Conservation (phyloP, 2,329 filamentous ascomycete species). For the Alternaria sp. region DNA sequence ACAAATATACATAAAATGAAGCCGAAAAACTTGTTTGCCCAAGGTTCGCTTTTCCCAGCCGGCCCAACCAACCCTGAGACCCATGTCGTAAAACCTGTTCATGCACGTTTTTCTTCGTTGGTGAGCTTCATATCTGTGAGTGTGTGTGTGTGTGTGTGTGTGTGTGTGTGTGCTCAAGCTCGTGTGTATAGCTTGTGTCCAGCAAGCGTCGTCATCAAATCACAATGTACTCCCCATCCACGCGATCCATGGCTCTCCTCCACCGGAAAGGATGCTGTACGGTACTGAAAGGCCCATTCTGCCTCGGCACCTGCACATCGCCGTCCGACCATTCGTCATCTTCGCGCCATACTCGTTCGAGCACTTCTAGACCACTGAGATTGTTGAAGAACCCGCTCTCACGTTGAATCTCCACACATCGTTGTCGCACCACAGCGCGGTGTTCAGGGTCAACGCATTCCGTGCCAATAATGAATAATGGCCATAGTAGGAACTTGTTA, state of each 20-base stretch:
- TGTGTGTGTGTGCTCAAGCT: neutral
- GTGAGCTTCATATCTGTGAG: constrained; percentile 12
- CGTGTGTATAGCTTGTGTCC: constrained; percentile 22
- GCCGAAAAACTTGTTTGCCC: constrained; percentile 5
- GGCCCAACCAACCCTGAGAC: constrained; percentile 13
- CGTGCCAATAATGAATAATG: constrained; percentile 87
- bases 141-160: constrained; percentile 3
- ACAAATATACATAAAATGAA: constrained; percentile 14
- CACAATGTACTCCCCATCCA: constrained; percentile 62
- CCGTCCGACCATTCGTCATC: constrained; percentile 53
- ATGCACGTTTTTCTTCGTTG: constrained; percentile 9
- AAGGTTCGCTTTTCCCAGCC: constrained; percentile 8
- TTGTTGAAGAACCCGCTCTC: constrained; percentile 96
- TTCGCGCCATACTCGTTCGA: constrained; percentile 83
- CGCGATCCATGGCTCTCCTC: constrained; percentile 61
- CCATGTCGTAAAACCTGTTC: constrained; percentile 16
- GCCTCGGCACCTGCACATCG: constrained; percentile 28
- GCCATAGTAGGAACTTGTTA: constrained; percentile 93
- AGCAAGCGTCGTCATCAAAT: constrained; percentile 49
- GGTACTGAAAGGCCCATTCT: constrained; percentile 35
- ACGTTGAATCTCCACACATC: constrained; percentile 85
- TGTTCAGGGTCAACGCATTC: constrained; percentile 87
- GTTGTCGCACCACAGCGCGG: constrained; percentile 78
- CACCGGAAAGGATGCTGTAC: constrained; percentile 55
- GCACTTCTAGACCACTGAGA: constrained; percentile 80